A percentile compares a stretch with the other conserved stretches of the same genome.
Evolutionary conservation across 345 rosid species (phyloP).

Genomic region (Eucalyptus microcorys): DNA sequence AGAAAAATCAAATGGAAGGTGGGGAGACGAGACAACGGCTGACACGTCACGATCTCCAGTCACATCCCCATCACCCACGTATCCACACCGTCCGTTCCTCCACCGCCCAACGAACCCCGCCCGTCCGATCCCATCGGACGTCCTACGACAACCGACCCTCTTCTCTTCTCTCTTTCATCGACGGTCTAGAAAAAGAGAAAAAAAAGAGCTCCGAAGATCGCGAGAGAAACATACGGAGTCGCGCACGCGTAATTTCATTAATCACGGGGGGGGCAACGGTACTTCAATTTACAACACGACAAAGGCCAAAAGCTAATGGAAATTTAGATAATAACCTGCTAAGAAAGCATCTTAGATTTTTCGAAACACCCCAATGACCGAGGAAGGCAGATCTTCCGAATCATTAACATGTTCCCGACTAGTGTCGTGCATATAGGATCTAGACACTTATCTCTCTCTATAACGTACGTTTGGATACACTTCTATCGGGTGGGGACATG

Average conservation of each 20-base stretch:
- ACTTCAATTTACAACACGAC: neutral
- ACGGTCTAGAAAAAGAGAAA: neutral
- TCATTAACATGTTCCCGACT: neutral
- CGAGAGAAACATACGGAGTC: neutral
- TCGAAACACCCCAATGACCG: neutral
- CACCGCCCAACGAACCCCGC: neutral
- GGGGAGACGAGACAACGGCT: neutral
- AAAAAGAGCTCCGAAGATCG: neutral
- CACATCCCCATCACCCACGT: neutral
- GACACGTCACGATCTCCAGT: neutral
- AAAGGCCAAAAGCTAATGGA: neutral
- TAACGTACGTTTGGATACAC: neutral
- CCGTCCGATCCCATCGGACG: neutral
- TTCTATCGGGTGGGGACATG: neutral
- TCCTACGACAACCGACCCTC: neutral
- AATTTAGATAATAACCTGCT: neutral
- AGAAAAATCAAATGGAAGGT: neutral
- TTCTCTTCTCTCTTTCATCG: neutral
- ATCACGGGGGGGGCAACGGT: neutral
- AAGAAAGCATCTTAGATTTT: neutral
- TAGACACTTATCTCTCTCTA: neutral
- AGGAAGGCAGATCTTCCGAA: neutral
- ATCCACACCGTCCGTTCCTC: neutral
- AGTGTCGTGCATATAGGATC: neutral
- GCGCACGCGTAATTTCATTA: neutral